Conservation (phyloP, 108 stramenopile genomes). For the Stephanodiscus triporus region DNA sequence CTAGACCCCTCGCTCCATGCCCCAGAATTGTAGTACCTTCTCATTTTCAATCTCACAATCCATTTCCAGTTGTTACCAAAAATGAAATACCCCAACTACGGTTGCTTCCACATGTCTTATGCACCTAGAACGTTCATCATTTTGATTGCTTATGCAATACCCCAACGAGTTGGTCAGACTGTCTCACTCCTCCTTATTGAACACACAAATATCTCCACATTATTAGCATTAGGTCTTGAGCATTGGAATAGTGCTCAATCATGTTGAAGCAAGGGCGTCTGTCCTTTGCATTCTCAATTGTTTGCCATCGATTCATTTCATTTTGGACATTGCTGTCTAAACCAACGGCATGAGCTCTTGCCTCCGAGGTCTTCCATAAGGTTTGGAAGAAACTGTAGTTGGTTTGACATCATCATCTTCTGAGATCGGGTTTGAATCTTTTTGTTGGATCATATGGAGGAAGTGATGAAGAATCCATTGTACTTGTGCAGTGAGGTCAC, state of each 20-base stretch:
- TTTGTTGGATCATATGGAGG: not conserved
- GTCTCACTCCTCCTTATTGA: not conserved
- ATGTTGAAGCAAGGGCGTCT: not conserved
- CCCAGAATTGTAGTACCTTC: no score
- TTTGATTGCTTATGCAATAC: not conserved
- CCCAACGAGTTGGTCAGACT: not conserved
- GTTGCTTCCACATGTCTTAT: no score
- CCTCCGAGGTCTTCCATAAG: not conserved
- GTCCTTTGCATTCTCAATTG: not conserved
- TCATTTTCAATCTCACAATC: no score
- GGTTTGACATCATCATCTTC: not conserved
- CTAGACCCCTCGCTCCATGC: no score
- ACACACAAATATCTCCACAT: not conserved
- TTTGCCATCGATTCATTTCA: conserved; percentile 1
- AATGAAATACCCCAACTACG: no score
- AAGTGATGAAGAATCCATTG: not conserved
- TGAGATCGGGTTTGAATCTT: not conserved
- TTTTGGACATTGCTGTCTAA: not conserved
- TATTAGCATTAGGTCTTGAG: not conserved
- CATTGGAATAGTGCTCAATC: not conserved
- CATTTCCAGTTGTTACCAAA: no score
- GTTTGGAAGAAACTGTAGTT: not conserved
- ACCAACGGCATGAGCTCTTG: not conserved
- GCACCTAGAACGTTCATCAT: no score
- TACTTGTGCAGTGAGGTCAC: not conserved